phyloP scores from a whole-genome alignment of 2,329 filamentous ascomycete species.

The Cercospora citrullina region DNA sequence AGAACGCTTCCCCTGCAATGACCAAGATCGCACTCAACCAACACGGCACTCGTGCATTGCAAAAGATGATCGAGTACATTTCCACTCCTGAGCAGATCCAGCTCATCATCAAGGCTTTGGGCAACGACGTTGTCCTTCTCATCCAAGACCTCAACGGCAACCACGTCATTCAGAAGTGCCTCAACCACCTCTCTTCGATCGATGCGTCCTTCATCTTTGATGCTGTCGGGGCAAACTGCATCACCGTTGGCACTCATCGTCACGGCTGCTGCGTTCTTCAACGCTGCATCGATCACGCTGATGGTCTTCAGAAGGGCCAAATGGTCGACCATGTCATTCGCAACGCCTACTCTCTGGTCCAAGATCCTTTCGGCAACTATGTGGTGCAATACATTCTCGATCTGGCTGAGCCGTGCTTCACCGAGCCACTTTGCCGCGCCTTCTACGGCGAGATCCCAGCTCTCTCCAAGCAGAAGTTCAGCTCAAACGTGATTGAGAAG shows the following conservation, averaged over 20 bases:
- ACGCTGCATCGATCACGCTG: slow-evolving; percentile 96
- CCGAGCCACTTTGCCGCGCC: slow-evolving; percentile 78
- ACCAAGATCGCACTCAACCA: slow-evolving; percentile 94
- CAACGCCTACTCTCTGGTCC: slow-evolving; percentile 84
- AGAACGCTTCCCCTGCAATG: slow-evolving; percentile 84
- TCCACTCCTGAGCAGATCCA: slow-evolving; percentile 80
- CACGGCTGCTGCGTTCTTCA: slow-evolving; percentile 98
- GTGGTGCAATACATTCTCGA: slow-evolving; percentile 98
- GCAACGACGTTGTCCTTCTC: slow-evolving; percentile 82
- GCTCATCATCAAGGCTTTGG: slow-evolving; percentile 82
- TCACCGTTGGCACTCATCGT: slow-evolving; percentile 91
- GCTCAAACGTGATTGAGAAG: slow-evolving; percentile 98
- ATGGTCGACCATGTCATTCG: slow-evolving; percentile 84
- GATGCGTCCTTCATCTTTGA: slow-evolving; percentile 97
- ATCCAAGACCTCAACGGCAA: slow-evolving; percentile 98
- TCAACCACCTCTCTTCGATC: slow-evolving; percentile 82
- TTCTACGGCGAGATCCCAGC: slow-evolving; percentile 72
- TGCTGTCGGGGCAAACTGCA: slow-evolving; percentile 81
- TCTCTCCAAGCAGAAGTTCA: slow-evolving; percentile 95
- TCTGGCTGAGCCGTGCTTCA: slow-evolving; percentile 82
- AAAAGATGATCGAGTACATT: slow-evolving; percentile 99
- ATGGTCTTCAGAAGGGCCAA: slow-evolving; percentile 82
- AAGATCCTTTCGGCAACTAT: slow-evolving; percentile 98
- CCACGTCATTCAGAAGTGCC: slow-evolving; percentile 97
- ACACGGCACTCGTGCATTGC: slow-evolving; percentile 90